phyloP scores from a whole-genome alignment of 768 basidiomycete species.

The Boletales sp. region DNA sequence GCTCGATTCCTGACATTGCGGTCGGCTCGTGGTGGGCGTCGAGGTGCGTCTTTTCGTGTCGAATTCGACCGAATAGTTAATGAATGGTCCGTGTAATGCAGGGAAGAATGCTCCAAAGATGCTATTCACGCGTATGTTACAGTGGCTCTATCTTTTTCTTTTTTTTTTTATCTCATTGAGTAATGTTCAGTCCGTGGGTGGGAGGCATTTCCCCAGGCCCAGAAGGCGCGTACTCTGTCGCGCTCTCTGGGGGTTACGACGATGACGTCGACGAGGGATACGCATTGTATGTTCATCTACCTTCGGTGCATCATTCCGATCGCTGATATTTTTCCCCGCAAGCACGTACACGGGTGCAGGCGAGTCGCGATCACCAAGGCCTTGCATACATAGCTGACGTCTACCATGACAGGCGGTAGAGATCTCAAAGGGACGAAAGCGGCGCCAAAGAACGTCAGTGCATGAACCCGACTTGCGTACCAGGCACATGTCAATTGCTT shows the following conservation, averaged over 20 bases:
- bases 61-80: not conserved
- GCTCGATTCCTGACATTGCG: slow-evolving; percentile 71
- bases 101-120: slow-evolving; percentile 66
- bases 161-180: not conserved
- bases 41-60: slow-evolving; percentile 36
- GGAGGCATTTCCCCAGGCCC: slow-evolving; percentile 65
- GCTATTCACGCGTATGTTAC: slow-evolving; percentile 77
- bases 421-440: slow-evolving; percentile 82
- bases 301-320: not conserved
- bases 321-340: not conserved
- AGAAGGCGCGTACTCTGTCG: slow-evolving; percentile 79
- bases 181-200: slow-evolving; percentile 63
- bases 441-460: slow-evolving; percentile 76
- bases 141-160: not conserved
- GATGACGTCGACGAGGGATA: slow-evolving; percentile 83
- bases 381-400: not conserved
- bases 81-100: slow-evolving; percentile 13
- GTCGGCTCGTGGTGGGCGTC: slow-evolving; percentile 85
- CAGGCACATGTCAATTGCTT: not conserved
- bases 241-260: slow-evolving; percentile 85
- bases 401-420: slow-evolving; percentile 58
- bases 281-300: slow-evolving; percentile 59
- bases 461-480: not conserved
- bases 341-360: slow-evolving; percentile 84
- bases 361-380: slow-evolving; percentile 19